These are phyloP conservation scores for Skeletonema grethae DNA, from an alignment of 108 stramenopile genomes.

Conservation along the genomic window DNA sequence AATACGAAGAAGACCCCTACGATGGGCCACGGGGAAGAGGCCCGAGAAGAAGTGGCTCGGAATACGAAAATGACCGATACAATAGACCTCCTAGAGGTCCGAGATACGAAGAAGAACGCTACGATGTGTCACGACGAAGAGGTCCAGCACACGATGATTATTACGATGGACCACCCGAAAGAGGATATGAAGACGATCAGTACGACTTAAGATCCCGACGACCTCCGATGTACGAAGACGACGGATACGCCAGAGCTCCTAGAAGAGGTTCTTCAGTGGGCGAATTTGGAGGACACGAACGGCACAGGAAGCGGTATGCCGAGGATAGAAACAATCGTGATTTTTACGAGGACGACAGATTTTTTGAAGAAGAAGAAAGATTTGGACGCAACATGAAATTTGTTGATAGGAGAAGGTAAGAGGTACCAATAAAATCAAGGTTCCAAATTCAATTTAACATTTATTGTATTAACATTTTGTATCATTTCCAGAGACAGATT, in stretches of 20 bases:
- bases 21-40: background rate
- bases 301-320: slow-evolving; percentile 1
- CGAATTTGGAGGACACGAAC: background rate
- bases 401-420: background rate
- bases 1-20: background rate
- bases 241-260: background rate
- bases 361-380: background rate
- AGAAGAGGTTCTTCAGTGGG: background rate
- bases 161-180: background rate
- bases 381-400: background rate
- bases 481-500: background rate
- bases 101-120: background rate
- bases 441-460: background rate
- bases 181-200: background rate
- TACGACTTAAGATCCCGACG: background rate
- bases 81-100: background rate
- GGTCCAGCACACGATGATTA: background rate
- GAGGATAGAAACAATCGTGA: slow-evolving; percentile 1
- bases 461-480: background rate
- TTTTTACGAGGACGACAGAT: background rate
- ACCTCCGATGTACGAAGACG: background rate
- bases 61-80: background rate
- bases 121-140: background rate
- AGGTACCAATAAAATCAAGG: background rate
- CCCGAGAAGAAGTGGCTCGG: background rate